phyloP scores from a whole-genome alignment of 768 basidiomycete species.

The Boletus bicolor region DNA sequence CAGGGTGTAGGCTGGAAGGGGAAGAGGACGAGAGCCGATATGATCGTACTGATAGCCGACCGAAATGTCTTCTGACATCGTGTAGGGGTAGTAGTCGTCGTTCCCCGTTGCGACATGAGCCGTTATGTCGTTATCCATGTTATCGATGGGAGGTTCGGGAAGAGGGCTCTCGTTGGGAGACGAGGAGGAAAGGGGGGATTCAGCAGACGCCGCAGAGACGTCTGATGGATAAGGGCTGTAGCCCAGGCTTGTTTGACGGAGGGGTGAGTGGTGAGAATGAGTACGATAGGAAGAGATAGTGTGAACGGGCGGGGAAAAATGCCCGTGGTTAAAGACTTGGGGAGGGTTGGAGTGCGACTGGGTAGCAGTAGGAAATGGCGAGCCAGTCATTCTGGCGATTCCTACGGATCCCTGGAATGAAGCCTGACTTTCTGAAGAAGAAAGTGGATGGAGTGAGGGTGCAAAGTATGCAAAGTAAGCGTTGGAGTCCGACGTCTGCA shows the following conservation, averaged over 20 bases:
- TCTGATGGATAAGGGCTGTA: conserved; percentile 39
- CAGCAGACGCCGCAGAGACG: conserved; percentile 33
- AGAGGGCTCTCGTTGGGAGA: conserved; percentile 40
- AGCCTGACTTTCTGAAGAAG: conserved; percentile 7
- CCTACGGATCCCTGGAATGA: conserved; percentile 8
- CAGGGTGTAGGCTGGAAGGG: conserved; percentile 21
- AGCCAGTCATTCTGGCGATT: conserved; percentile 24
- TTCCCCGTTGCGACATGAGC: conserved; percentile 23
- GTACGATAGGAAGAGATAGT: conserved; percentile 17
- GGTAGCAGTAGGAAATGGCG: conserved; percentile 20
- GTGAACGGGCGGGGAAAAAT: conserved; percentile 20
- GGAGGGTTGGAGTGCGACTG: conserved; percentile 19
- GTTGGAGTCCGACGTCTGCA: conserved; percentile 23
- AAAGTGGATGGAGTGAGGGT: conserved; percentile 15
- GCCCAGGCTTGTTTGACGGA: conserved; percentile 16
- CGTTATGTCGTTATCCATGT: conserved; percentile 28
- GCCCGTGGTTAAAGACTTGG: conserved; percentile 15
- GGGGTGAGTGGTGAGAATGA: conserved; percentile 15
- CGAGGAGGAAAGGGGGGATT: conserved; percentile 40
- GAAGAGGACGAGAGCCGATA: conserved; percentile 21
- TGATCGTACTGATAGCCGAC: conserved; percentile 25
- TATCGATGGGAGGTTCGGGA: conserved; percentile 36
- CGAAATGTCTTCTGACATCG: conserved; percentile 23
- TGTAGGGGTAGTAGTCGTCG: conserved; percentile 31
- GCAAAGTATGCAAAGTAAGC: conserved; percentile 21